Conservation (phyloP, 768 basidiomycete species). For the Tricholoma bakamatsutake region DNA sequence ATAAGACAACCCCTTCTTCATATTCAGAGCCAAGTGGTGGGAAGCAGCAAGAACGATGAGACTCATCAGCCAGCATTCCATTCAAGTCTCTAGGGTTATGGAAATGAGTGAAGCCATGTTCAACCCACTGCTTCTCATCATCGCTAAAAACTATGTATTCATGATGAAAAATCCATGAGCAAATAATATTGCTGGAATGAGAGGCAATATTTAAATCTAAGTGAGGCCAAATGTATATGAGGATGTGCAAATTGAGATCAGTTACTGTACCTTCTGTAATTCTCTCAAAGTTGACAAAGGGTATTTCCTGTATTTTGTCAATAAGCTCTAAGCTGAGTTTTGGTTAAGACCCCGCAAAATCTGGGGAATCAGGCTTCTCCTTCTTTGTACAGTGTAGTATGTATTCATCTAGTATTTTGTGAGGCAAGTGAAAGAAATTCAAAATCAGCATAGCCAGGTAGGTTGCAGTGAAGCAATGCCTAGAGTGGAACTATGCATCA, state of each 20-base stretch:
- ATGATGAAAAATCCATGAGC: background rate
- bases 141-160: background rate
- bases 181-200: background rate
- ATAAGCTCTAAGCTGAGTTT: background rate
- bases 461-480: background rate
- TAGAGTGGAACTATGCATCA: background rate
- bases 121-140: background rate
- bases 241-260: background rate
- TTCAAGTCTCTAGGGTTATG: background rate
- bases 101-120: background rate
- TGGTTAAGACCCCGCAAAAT: background rate
- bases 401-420: background rate
- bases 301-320: background rate
- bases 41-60: background rate
- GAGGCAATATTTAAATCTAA: background rate
- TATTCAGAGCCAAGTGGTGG: background rate
- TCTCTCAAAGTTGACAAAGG: background rate
- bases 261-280: background rate
- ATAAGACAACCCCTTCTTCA: background rate
- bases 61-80: background rate
- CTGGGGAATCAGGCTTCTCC: background rate
- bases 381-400: background rate
- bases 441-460: background rate
- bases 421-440: background rate
- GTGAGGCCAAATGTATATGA: background rate